Conservation (phyloP, 768 basidiomycete species). For the Coprinopsis cinerea region DNA sequence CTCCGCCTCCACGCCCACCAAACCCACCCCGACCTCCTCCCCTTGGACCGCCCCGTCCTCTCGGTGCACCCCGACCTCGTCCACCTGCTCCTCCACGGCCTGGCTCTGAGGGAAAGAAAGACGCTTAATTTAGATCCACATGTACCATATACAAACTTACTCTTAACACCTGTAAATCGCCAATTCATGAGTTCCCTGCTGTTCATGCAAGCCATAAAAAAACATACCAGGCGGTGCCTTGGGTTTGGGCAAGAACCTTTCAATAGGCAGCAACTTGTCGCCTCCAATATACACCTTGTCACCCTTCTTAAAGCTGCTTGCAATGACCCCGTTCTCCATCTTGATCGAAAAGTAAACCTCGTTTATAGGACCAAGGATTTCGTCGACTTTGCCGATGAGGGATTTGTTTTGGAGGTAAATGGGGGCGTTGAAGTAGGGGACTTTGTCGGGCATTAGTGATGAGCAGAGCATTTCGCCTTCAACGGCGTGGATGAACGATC, state of each 20-base stretch:
- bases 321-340: slow-evolving; percentile 94
- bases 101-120: slow-evolving; percentile 24
- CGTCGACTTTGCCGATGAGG: slow-evolving; percentile 94
- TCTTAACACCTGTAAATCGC: slow-evolving; percentile 40
- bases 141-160: slow-evolving; percentile 26
- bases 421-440: slow-evolving; percentile 98
- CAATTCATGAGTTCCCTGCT: background rate
- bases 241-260: slow-evolving; percentile 95
- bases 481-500: slow-evolving; percentile 88
- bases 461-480: slow-evolving; percentile 98
- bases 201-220: slow-evolving; percentile 10
- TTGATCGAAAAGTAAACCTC: slow-evolving; percentile 98
- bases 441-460: slow-evolving; percentile 79
- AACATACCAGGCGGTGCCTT: slow-evolving; percentile 65
- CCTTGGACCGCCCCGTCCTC: slow-evolving; percentile 27
- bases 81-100: slow-evolving; percentile 40
- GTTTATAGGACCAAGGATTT: slow-evolving; percentile 98
- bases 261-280: slow-evolving; percentile 96
- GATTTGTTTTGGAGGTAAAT: slow-evolving; percentile 97
- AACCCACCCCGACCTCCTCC: slow-evolving; percentile 35
- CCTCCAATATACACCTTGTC: slow-evolving; percentile 97
- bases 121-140: slow-evolving; percentile 14
- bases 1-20: slow-evolving; percentile 31
- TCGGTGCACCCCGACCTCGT: slow-evolving; percentile 31
- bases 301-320: slow-evolving; percentile 92